phyloP scores from a whole-genome alignment of 805 yeast genomes.

The Schwanniomyces pseudopolymorphus region DNA sequence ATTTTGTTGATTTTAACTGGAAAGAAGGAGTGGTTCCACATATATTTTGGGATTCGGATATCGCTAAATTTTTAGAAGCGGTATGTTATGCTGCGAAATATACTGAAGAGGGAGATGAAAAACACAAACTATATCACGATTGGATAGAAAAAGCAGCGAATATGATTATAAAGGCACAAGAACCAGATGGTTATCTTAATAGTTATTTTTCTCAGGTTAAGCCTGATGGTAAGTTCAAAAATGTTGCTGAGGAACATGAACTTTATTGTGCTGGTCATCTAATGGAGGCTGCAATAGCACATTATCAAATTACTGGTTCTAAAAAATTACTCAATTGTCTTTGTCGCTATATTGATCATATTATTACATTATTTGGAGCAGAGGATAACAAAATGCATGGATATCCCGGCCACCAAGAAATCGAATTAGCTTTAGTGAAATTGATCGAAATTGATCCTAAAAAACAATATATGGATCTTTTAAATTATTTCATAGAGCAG shows the following conservation, averaged over 20 bases:
- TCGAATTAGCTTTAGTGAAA: constrained; percentile 22
- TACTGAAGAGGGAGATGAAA: constrained; percentile 5
- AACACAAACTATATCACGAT: constrained; percentile 3
- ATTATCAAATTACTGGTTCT: constrained; percentile 15
- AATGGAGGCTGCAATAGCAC: constrained; percentile 21
- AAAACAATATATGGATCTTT: constrained; percentile 13
- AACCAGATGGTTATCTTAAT: constrained; percentile 22
- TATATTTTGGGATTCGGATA: constrained; percentile 25
- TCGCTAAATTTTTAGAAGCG: constrained; percentile 21
- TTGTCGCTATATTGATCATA: constrained; percentile 17
- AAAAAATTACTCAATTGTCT: constrained; percentile 12
- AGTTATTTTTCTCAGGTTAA: constrained; percentile 18
- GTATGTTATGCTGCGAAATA: constrained; percentile 17
- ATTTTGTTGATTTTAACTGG: constrained; percentile 12
- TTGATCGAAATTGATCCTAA: constrained; percentile 14
- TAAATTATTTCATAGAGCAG: constrained; percentile 18
- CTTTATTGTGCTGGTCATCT: constrained; percentile 21
- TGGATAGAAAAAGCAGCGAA: constrained; percentile 16
- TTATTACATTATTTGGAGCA: constrained; percentile 16
- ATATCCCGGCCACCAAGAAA: constrained; percentile 25
- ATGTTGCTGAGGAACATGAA: constrained; percentile 15
- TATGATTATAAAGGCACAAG: constrained; percentile 19
- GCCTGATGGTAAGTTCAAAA: constrained; percentile 25
- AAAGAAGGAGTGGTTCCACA: constrained; percentile 13
- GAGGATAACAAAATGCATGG: constrained; percentile 14